These are phyloP conservation scores for Heliocybe sulcata DNA, from an alignment of 1,284 basidiomycete species.

Conservation along the genomic window DNA sequence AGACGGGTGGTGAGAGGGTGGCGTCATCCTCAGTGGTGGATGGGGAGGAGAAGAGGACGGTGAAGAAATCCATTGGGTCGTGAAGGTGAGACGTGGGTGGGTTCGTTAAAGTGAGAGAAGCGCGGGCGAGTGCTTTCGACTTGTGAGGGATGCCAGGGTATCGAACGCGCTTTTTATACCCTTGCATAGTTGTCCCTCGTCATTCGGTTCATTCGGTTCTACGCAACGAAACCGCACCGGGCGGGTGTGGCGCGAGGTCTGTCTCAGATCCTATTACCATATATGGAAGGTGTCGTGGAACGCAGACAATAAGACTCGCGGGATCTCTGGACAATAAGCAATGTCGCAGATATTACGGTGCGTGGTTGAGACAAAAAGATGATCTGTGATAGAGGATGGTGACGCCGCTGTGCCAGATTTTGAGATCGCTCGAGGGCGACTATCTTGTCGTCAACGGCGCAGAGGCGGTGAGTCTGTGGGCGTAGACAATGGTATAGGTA, in stretches of 20 bases:
- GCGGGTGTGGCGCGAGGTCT: not conserved
- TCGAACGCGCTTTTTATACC: not conserved
- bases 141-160: not conserved
- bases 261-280: not conserved
- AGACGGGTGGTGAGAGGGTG: not conserved
- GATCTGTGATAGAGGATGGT: not conserved
- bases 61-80: not conserved
- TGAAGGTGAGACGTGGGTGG: too few species aligned
- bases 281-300: conserved; percentile 1
- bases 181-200: not conserved
- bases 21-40: not conserved
- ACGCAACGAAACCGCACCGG: not conserved
- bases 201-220: not conserved
- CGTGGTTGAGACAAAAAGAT: not conserved
- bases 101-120: not conserved
- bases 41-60: not conserved
- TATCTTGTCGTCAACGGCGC: not conserved
- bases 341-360: not conserved
- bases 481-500: too few species aligned
- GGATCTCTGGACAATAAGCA: not conserved
- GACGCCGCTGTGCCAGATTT: not conserved
- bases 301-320: not conserved
- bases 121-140: not conserved
- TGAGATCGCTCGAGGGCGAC: not conserved
- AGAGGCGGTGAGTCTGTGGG: too few species aligned